A percentile compares a stretch with the other conserved stretches of the same genome.
Conservation (phyloP, 345 rosid genomes). For the Salix purpurea region DNA sequence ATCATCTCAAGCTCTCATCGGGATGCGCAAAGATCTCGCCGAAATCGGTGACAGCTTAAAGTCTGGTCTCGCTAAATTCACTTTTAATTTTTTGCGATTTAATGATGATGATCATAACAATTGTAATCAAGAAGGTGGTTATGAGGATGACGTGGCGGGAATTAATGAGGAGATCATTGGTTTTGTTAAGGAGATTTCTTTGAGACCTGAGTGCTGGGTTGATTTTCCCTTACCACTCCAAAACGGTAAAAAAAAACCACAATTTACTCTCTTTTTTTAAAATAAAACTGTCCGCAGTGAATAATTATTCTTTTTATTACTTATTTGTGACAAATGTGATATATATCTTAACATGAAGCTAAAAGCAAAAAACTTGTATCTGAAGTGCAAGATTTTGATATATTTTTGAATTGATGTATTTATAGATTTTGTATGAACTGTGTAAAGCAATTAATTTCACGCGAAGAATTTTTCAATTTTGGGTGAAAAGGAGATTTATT, state of each 20-base stretch:
- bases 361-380: background rate
- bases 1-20: conserved; percentile 33
- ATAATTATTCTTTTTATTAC: background rate
- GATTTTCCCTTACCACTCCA: conserved; percentile 54
- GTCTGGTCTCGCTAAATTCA: conserved; percentile 50
- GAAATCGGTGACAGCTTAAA: conserved; percentile 67
- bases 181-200: conserved; percentile 49
- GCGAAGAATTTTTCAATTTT: background rate
- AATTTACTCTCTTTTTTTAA: background rate
- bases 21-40: conserved; percentile 63
- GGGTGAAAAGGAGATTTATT: background rate
- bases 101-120: conserved; percentile 16
- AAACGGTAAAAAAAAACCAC: conserved; percentile 31
- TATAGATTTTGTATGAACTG: background rate
- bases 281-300: background rate
- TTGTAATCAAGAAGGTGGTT: conserved; percentile 8
- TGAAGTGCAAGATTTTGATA: background rate
- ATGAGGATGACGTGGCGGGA: conserved; percentile 38
- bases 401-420: background rate
- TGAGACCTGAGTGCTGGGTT: conserved; percentile 55
- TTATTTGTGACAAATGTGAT: background rate
- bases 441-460: background rate
- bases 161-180: conserved; percentile 50
- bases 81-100: conserved; percentile 45
- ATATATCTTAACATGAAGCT: background rate